Base-by-base conservation (phyloP, 257 asterid species). In the Galeopsis tetrahit region DNA sequence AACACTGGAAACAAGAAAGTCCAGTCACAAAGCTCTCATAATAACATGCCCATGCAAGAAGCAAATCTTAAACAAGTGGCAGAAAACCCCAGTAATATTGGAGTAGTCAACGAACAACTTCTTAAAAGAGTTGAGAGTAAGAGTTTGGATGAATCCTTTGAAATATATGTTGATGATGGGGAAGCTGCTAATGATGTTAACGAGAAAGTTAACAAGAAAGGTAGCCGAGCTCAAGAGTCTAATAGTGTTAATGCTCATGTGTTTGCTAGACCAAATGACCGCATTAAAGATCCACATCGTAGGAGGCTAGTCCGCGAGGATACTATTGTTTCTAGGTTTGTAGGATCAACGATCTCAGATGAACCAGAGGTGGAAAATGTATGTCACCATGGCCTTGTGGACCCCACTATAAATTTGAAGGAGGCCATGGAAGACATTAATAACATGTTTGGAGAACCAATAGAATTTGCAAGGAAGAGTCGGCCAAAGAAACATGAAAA, bases 361-460 rank as follows among this genome's bases (percentile, higher is more conserved):
- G 61, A 91, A 77, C 43, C 43, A 39, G 7, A 39, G 43, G 43
- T 39, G 43, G 43, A 55, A 91, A 94, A 94, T 79, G 98, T 76
- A 70, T 91, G 95, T 81, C 99, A 94, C 81, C 98, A 89, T 78
- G 99, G 98, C 74, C 95, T 94, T 28, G 92, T 94, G 28, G 97
- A 91, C 3, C 97, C 98, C 39, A 94, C 99, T 15, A 60, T 93
- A 55, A 97, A 91, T 77, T 72, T 89, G 85, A 93, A 89, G 85
- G 97, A 93, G 83, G 98, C 98, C 51, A 93, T 93, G 98, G 83
- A 87, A 46, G 97, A 93, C 79, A 91, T 93, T 28, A 91, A 94
- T 53, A 82, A 80, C 83, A 91, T 94, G 99, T 94, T 94, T 38
- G 98, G 97, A 64, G 87, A 87, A 85, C 91, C 98, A 52, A 91